Evolutionary conservation across 495 filamentous ascomycete species (phyloP), one percentile per base, ranked within the genome.

Genomic region (Daldinia decipiens): DNA sequence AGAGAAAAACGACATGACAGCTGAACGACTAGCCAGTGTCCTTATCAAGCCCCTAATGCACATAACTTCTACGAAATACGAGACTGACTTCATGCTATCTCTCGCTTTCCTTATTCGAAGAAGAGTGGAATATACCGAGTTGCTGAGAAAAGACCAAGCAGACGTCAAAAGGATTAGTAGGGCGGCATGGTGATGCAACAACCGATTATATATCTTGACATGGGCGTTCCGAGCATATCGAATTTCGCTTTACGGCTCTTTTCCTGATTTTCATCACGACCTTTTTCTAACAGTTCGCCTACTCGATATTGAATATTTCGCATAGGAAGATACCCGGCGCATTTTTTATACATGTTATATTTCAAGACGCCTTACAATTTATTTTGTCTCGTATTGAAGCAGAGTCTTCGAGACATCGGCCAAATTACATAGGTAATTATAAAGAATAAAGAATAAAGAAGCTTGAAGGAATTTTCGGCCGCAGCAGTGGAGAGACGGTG

Each of bases 51-150:
- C 82, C 24, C 69, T 84, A 36, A 76, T 83, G 79, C 80, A 82
- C 15, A 45, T 73, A 9, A 65, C 76, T 4, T 68, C 73, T 13
- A 65, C 60, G 9, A 75, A 74, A 53, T 73, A 78, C 24, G 75
- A 76, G 26, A 79, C 79, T 0, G 81, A 83, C 55, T 78, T 76
- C 36, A 75, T 82, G 75, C 71, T 83, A 13, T 79, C 78, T 19
- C 70, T 83, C 19, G 81, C 81, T 15, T 84, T 84, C 59, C 60
- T 84, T 58, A 82, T 84, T 24, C 76, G 82, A n/a, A 84, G 78
- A 73, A 66, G 82, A 56, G 74, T 72, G 12, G 81, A 84, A 65
- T 82, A 84, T 31, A 75, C 62, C 19, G 54, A 72, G 5, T 54
- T 77, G 29, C 19, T 79, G 59, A 73, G 67, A 62, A 72, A 79